Conservation (phyloP, 306 rosid genomes). For the Acacia crassicarpa region DNA sequence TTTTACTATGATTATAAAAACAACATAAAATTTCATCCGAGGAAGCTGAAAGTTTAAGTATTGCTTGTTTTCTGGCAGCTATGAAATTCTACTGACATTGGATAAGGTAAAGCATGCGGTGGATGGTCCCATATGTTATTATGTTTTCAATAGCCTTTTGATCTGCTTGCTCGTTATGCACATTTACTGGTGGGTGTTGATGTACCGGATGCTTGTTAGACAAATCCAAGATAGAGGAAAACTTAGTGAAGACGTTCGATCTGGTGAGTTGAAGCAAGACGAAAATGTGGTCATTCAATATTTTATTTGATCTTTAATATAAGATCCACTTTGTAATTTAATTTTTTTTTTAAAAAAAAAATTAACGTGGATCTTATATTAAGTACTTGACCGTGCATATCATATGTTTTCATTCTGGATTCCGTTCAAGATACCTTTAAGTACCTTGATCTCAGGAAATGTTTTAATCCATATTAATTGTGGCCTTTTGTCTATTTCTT, state of each 20-base stretch:
- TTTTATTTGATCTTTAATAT: too few species aligned
- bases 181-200: constrained; percentile 95
- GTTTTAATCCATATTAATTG: neutral
- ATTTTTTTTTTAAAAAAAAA: too few species aligned
- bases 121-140: constrained; percentile 77
- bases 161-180: constrained; percentile 74
- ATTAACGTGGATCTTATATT: too few species aligned
- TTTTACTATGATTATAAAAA: neutral
- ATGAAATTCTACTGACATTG: constrained; percentile 64
- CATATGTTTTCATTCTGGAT: constrained; percentile 1
- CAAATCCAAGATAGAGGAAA: constrained; percentile 88
- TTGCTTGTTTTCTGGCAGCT: constrained; percentile 58
- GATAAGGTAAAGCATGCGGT: constrained; percentile 53
- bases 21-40: neutral
- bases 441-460: constrained; percentile 13
- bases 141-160: constrained; percentile 82
- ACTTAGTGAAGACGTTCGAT: constrained; percentile 89
- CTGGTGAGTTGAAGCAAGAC: constrained; percentile 59
- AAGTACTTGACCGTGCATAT: neutral
- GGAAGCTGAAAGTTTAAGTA: neutral
- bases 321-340: too few species aligned
- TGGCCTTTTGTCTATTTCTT: neutral
- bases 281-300: neutral
- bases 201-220: constrained; percentile 84
- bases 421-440: neutral